These are phyloP conservation scores for Dioscorea zingiberensis DNA, from an alignment of 106 monocot species.

Conservation along the genomic window DNA sequence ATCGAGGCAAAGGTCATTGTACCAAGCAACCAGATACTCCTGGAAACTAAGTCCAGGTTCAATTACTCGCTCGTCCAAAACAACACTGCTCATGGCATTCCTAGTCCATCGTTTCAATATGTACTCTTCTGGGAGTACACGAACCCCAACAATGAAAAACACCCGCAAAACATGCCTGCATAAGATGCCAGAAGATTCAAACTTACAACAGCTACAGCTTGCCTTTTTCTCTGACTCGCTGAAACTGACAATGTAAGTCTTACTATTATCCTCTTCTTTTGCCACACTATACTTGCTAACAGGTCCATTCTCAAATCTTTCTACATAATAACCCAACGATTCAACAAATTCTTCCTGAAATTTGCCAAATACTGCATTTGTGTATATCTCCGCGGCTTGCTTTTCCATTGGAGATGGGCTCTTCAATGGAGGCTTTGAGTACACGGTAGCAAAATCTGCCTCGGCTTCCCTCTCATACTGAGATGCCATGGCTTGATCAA, in stretches of 20 bases:
- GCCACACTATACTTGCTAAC: conserved; percentile 60
- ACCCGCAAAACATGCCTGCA: conserved; percentile 81
- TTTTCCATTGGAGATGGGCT: conserved; percentile 85
- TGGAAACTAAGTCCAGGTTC: conserved; percentile 39
- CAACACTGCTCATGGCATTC: conserved; percentile 30
- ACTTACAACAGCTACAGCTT: conserved; percentile 75
- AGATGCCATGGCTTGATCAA: conserved; percentile 58
- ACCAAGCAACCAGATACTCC: conserved; percentile 59
- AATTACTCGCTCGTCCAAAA: conserved; percentile 26
- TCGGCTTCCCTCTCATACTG: conserved; percentile 74
- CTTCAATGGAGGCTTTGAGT: conserved; percentile 52
- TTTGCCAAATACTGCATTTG: conserved; percentile 70
- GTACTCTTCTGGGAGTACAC: conserved; percentile 57
- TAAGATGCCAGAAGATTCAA: conserved; percentile 72
- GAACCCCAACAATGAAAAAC: conserved; percentile 70
- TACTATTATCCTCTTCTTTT: conserved; percentile 57
- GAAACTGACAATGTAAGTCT: conserved; percentile 33
- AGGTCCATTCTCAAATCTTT: conserved; percentile 60
- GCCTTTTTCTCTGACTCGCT: conserved; percentile 44
- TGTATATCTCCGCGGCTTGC: conserved; percentile 69
- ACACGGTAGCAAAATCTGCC: conserved; percentile 57
- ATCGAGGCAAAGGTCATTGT: conserved; percentile 84
- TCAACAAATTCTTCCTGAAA: conserved; percentile 93
- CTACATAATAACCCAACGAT: conserved; percentile 74
- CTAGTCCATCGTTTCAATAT: conserved; percentile 78